Evolutionary conservation across 176 grass and related monocot species (phyloP), one percentile per base, ranked within the genome.

Genomic region (Aegilops speltoides): DNA sequence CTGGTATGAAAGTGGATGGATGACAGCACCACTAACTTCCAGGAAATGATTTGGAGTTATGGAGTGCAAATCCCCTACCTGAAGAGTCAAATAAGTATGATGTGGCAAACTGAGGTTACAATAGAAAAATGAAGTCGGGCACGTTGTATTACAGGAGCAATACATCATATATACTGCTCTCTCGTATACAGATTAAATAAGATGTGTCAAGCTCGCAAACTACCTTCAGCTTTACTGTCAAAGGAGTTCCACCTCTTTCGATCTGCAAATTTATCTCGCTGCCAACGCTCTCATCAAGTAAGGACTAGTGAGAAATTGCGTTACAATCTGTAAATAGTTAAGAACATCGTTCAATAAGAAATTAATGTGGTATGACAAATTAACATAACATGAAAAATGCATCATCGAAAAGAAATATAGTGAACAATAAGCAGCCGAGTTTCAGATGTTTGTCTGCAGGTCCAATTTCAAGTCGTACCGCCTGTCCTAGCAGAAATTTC

Each of bases 21-120:
- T 93, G 75, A 94, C 94, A 80, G 85, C 94, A 83, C 94, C 94
- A 90, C 94, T 99, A 60, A 94, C 86, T 96, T 99, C 94, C 87
- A 99, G 82, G 85, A 99, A 99, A 87, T 91, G 90, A 90, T 96
- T 94, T 73, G 97, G 97, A 87, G 97, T 96, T 80, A 99, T 94
- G 67, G 94, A 96, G 80, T 99, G 94, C 87, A 99, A 91, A 89
- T 96, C 92, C 85, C 94, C 87, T 93, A 99, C 92, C 97, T 96
- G 80, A 73, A 87, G 65, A 77, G 78, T 83, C 23, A 85, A 86
- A 68, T 79, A 54, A 16, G 28, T 50, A 75, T 19, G 50, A 57
- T 48, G 3, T 82, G 29, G 31, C 54, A 84, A 37, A 25, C 14
- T 72, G 15, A 60, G 50, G 57, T 78, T n/a, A 60, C 43, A 41